A percentile compares a stretch with the other conserved stretches of the same genome.
phyloP scores from a whole-genome alignment of 345 rosid genomes.

The Populus nigra region DNA sequence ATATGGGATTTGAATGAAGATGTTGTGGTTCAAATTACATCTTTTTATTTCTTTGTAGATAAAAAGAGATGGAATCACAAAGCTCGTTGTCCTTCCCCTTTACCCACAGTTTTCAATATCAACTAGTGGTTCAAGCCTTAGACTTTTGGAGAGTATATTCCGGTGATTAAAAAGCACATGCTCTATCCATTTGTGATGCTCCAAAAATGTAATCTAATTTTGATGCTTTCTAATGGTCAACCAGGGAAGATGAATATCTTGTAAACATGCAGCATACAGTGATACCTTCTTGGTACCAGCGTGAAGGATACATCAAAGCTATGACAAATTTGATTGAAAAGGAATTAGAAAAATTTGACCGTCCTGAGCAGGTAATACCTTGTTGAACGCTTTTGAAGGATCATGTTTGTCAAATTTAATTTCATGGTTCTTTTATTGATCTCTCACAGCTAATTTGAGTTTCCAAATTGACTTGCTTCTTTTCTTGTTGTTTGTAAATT shows the following conservation, averaged over 20 bases:
- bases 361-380: constrained; percentile 60
- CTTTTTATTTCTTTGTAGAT: constrained; percentile 45
- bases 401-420: constrained; percentile 5
- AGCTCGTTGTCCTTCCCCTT: constrained; percentile 96
- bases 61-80: constrained; percentile 80
- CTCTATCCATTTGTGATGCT: background rate
- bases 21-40: background rate
- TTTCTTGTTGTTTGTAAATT: background rate
- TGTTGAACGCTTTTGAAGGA: background rate
- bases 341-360: constrained; percentile 64
- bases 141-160: constrained; percentile 90
- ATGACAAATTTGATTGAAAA: constrained; percentile 78
- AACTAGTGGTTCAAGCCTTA: constrained; percentile 97
- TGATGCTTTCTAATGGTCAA: constrained; percentile 24
- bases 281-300: constrained; percentile 99
- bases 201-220: background rate
- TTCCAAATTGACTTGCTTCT: constrained; percentile 2
- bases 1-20: background rate
- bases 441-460: background rate
- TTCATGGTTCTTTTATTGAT: background rate
- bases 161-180: constrained; percentile 43
- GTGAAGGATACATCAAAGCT: constrained; percentile 91
- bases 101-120: constrained; percentile 99
- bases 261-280: constrained; percentile 98
- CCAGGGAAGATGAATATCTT: constrained; percentile 95